Conservation (phyloP, 2,329 filamentous ascomycete species). For the Thermoascus crustaceus region DNA sequence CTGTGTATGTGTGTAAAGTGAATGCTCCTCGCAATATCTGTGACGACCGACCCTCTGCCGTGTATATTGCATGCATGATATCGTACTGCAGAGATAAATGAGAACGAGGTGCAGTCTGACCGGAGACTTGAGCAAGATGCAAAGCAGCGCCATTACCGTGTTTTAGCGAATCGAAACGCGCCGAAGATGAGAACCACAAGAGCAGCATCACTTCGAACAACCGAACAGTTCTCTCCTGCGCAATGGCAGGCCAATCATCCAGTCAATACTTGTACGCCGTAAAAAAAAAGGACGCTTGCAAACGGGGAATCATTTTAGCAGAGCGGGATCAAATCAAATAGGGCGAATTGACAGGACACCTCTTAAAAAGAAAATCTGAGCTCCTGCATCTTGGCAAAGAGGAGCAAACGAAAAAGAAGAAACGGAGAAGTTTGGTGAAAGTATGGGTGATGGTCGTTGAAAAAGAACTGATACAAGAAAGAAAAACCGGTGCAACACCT, state of each 20-base stretch:
- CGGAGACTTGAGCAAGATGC: neutral
- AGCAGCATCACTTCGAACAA: constrained; percentile 3
- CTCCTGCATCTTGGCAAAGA: too few relatives aligned
- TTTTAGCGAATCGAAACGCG: too few relatives aligned
- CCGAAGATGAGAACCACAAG: constrained; percentile 5
- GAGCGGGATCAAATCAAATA: constrained; percentile 11
- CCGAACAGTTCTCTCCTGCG: constrained; percentile 19
- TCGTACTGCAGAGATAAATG: constrained; percentile 1
- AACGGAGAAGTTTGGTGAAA: too few relatives aligned
- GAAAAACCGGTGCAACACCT: too few relatives aligned
- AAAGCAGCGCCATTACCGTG: too few relatives aligned
- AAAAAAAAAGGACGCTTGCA: constrained; percentile 17
- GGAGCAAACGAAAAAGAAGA: constrained; percentile 15
- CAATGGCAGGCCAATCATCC: constrained; percentile 19
- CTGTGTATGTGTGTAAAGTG: constrained; percentile 17
- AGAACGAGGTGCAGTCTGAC: constrained; percentile 1
- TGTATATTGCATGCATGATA: constrained; percentile 3
- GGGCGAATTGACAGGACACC: constrained; percentile 8
- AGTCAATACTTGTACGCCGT: constrained; percentile 23
- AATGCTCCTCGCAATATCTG: constrained; percentile 11
- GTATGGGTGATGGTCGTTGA: too few relatives aligned
- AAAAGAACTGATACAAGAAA: too few relatives aligned
- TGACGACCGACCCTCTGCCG: constrained; percentile 1
- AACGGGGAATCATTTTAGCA: constrained; percentile 17
- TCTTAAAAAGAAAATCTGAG: constrained; percentile 11